Conservation (phyloP, 768 basidiomycete genomes). For the Xanthoconium purpureum region DNA sequence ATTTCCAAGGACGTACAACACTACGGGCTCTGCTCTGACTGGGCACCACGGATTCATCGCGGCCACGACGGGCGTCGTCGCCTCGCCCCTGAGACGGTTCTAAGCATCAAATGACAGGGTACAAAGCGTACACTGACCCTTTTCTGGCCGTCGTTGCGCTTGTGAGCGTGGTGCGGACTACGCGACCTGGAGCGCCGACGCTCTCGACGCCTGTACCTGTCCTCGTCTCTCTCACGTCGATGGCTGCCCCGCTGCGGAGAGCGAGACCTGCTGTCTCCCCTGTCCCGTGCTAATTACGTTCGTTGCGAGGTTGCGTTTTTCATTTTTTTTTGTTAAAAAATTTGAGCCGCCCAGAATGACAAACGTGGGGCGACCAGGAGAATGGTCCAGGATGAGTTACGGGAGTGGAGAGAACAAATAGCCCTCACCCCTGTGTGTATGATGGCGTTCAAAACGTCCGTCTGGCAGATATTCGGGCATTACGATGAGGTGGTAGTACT, state of each 20-base stretch:
- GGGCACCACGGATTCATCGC: neutral
- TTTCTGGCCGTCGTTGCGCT: neutral
- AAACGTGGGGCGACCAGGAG: conserved; percentile 26
- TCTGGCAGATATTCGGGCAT: conserved; percentile 16
- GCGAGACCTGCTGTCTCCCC: conserved; percentile 24
- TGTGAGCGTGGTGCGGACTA: conserved; percentile 14
- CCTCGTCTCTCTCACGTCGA: conserved; percentile 10
- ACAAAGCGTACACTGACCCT: neutral
- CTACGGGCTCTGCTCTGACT: conserved; percentile 22
- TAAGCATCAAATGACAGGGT: neutral
- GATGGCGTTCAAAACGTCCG: conserved; percentile 8
- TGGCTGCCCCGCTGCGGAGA: conserved; percentile 19
- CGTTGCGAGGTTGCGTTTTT: neutral
- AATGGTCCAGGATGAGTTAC: conserved; percentile 21
- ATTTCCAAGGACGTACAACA: conserved; percentile 25
- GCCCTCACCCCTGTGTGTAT: conserved; percentile 26
- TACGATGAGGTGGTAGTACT: neutral
- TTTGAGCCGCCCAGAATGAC: conserved; percentile 17
- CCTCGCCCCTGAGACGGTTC: conserved; percentile 5
- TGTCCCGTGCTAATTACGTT: conserved; percentile 15
- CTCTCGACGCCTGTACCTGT: conserved; percentile 3
- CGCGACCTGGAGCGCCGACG: conserved; percentile 24
- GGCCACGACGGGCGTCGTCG: conserved; percentile 1
- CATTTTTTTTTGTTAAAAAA: conserved; percentile 4
- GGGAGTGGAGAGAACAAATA: neutral